A percentile compares a stretch with the other conserved stretches of the same genome.
Conservation (phyloP, 148 eudicot species). For the Oxyria digyna region DNA sequence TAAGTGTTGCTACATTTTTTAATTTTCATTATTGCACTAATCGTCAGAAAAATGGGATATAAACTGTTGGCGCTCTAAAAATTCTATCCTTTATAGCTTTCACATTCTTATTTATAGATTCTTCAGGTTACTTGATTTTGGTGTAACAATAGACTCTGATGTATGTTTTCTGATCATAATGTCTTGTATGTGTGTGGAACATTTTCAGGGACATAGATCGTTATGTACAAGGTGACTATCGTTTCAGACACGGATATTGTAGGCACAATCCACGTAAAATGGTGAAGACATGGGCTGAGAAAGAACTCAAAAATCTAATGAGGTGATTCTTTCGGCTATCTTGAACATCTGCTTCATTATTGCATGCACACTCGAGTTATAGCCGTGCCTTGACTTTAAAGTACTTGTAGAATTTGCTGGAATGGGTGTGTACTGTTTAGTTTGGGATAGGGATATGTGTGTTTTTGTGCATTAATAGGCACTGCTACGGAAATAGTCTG, state of each 20-base stretch:
- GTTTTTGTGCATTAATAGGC: not conserved
- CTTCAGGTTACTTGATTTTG: not conserved
- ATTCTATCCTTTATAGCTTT: too few relatives aligned
- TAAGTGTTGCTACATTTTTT: constrained; percentile 22
- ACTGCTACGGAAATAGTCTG: not conserved
- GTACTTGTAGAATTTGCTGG: not conserved
- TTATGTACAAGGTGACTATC: constrained; percentile 93
- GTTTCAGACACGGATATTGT: constrained; percentile 91
- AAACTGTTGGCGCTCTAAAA: not conserved
- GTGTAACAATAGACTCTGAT: not conserved
- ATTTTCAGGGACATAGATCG: constrained; percentile 85
- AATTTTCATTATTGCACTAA: not conserved
- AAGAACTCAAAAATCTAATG: constrained; percentile 96
- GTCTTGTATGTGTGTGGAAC: too few relatives aligned
- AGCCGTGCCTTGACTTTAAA: too few relatives aligned
- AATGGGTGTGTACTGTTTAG: not conserved
- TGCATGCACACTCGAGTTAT: too few relatives aligned
- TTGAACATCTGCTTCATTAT: constrained; percentile 78
- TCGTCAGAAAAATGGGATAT: not conserved
- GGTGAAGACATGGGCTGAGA: constrained; percentile 99
- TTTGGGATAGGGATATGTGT: not conserved
- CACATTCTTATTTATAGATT: too few relatives aligned
- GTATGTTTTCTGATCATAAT: not conserved
- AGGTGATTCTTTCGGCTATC: constrained; percentile 49
- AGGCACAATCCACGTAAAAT: constrained; percentile 95